Conservation (phyloP, 129 eudicot species). For the sunflower (Helianthus annuus) region HanXRQr2.0-SUNRISE NC_035448.2:146643117-146643616, state of each 20-base stretch:
- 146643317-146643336: neutral
- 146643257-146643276: neutral
- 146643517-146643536: neutral
- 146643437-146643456: constrained; percentile 98
- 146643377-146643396: constrained; percentile 91
- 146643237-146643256: neutral
- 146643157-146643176: constrained; percentile 98
- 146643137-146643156: constrained; percentile 99
- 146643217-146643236: neutral
- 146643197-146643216: constrained; percentile 23
- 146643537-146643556: constrained; percentile 37
- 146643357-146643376: constrained; percentile 91
- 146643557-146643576: constrained; percentile 96
- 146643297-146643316: neutral
- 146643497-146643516: neutral
- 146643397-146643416: constrained; percentile 91
- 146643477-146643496: neutral
- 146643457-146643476: constrained; percentile 44
- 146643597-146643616: constrained; percentile 94
- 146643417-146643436: constrained; percentile 99
- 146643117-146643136: constrained; percentile 53
- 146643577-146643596: constrained; percentile 84
- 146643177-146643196: constrained; percentile 97
- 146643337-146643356: constrained; percentile 61
- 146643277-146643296: neutral